Evolutionary conservation across 1,284 basidiomycete species (phyloP).

Genomic region (Cryptococcus depauperatus): DNA sequence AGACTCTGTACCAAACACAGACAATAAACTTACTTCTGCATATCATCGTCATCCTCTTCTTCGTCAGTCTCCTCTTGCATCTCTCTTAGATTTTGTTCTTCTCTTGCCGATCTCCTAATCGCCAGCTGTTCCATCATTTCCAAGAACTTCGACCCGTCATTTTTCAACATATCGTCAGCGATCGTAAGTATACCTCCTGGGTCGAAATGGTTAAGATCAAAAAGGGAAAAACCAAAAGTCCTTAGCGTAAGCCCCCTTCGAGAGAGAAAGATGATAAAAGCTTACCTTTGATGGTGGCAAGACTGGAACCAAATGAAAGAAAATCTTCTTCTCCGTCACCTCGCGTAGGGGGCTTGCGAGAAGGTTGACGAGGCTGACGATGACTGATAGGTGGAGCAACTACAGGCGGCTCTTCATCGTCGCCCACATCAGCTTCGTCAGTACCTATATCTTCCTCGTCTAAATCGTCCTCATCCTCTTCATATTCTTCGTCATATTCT

Average conservation of each 20-base stretch:
- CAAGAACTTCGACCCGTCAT: conserved; percentile 96
- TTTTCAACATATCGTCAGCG: conserved; percentile 94
- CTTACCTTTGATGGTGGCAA: conserved; percentile 78
- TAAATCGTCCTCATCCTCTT: conserved; percentile 43
- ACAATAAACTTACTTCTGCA: conserved; percentile 45
- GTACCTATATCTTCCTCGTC: conserved; percentile 55
- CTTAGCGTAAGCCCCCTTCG: conserved; percentile 34
- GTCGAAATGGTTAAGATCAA: conserved; percentile 41
- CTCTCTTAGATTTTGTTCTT: conserved; percentile 63
- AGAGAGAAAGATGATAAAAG: conserved; percentile 15
- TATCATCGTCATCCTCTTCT: conserved; percentile 52
- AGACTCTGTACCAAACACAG: conserved; percentile 6
- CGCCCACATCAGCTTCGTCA: conserved; percentile 59
- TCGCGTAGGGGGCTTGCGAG: conserved; percentile 19
- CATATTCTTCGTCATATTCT: conserved; percentile 39
- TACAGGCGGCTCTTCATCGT: conserved; percentile 52
- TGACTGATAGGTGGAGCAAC: conserved; percentile 37
- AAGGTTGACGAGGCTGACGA: conserved; percentile 41
- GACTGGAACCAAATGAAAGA: conserved; percentile 66
- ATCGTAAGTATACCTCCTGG: conserved; percentile 92
- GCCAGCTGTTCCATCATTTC: conserved; percentile 99
- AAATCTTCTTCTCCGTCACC: conserved; percentile 54
- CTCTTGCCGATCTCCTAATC: conserved; percentile 83
- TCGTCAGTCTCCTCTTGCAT: conserved; percentile 57
- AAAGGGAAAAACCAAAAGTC: conserved; percentile 16